Evolutionary conservation across 108 stramenopile species (phyloP), one percentile per base, ranked within the genome.

Genomic region (Seminavis robusta): DNA sequence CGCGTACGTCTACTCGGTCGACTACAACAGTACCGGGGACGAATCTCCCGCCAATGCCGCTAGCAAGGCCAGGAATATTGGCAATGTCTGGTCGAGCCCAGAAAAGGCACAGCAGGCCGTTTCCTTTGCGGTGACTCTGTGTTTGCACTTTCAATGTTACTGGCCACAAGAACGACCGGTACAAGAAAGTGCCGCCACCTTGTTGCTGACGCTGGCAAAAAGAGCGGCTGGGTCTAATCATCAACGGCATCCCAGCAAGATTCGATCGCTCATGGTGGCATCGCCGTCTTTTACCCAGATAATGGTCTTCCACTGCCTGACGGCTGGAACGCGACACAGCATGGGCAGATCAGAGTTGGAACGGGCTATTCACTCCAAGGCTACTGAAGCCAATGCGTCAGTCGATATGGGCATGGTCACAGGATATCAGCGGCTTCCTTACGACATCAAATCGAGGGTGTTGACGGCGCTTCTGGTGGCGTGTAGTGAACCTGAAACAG

Each of bases 131-230:
- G 24, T 67, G 9, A 77, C 86, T 1, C 56, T 94, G 41, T 84
- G 82, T 59, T 51, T 88, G 3, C 74, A 86, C 29, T 90, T 90
- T 56, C 80, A 84, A 46, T 90, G 86, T 47, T 78, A 70, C 45
- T 94, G 92, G 92, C 88, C 92, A 6, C 84, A 81, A 56, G 92
- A 94, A 74, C 61, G 63, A 23, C 76, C 81, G 49, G 76, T 94
- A 2, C 80, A 81, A 47, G 81, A 86, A 17, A 69, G 72, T 51
- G 66, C 84, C 0, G 52, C 75, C 1, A 24, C 55, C 8, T 66
- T 94, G 30, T 47, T 87, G 10, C 33, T 79, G 23, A 56, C 78
- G 5, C 55, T 94, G 34, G 79, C 77, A 0, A 86, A 80, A 45
- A 65, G 71, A 39, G 77, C 74, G 4, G 42, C 40, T 11, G n/a